Conservation (phyloP, 2,329 filamentous ascomycete species). For the Epichloe uncinata region DNA sequence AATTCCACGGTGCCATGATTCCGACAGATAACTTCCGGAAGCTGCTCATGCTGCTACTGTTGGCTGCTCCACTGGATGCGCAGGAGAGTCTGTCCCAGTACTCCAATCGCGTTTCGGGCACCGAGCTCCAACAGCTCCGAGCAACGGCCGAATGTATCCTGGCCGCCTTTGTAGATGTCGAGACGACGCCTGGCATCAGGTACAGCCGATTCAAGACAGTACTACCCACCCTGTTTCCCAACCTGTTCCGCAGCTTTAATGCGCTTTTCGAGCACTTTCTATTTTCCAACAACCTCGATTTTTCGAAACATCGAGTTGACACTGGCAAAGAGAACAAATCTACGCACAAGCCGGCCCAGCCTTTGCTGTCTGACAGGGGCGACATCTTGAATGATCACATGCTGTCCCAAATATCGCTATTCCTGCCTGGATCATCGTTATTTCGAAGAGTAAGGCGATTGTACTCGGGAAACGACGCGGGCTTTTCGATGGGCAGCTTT, state of each 20-base stretch:
- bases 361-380: conserved; percentile 36
- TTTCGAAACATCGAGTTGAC: conserved; percentile 36
- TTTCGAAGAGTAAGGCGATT: conserved; percentile 53
- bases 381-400: conserved; percentile 53
- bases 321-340: background rate
- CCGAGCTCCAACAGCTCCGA: conserved; percentile 45
- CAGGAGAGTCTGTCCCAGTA: conserved; percentile 54
- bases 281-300: conserved; percentile 58
- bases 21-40: conserved; percentile 61
- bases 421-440: conserved; percentile 49
- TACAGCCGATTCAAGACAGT: conserved; percentile 48
- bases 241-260: conserved; percentile 54
- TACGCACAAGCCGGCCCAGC: conserved; percentile 23
- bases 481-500: conserved; percentile 67
- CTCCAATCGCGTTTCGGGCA: conserved; percentile 39
- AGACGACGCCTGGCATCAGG: conserved; percentile 48
- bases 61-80: conserved; percentile 49
- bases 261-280: conserved; percentile 63
- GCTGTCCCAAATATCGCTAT: conserved; percentile 60
- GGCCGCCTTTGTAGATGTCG: conserved; percentile 51
- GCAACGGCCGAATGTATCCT: conserved; percentile 51
- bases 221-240: conserved; percentile 47
- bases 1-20: conserved; percentile 52
- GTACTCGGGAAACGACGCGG: conserved; percentile 56
- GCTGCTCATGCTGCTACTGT: conserved; percentile 54